These are phyloP conservation scores for Didymella sp. DNA, from an alignment of 2,329 filamentous ascomycete genomes.

Conservation along the genomic window DNA sequence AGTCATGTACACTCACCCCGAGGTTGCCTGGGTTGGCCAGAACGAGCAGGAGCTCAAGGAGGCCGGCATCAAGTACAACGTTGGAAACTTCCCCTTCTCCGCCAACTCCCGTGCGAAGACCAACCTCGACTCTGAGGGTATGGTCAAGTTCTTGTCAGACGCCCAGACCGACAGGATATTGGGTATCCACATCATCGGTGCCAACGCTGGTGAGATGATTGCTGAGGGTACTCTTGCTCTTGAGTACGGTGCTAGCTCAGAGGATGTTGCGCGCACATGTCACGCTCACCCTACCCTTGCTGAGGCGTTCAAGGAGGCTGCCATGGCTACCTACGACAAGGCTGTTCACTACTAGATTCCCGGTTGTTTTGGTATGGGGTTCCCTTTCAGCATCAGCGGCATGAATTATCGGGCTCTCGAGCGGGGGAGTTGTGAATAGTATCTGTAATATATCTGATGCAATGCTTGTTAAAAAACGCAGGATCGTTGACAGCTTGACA, in stretches of 20 bases:
- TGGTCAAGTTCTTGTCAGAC: constrained; percentile 97
- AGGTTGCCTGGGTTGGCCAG: constrained; percentile 98
- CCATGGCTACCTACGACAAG: constrained; percentile 95
- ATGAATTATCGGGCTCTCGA: constrained; percentile 44
- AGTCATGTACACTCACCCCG: constrained; percentile 99
- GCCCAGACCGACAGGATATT: constrained; percentile 95
- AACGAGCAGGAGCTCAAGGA: constrained; percentile 96
- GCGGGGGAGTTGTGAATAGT: constrained; percentile 51
- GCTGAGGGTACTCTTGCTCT: constrained; percentile 93
- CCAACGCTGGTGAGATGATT: constrained; percentile 99
- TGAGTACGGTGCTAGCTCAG: constrained; percentile 93
- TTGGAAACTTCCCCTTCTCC: constrained; percentile 94
- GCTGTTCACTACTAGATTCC: constrained; percentile 83
- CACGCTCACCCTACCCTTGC: constrained; percentile 96
- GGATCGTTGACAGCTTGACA: constrained; percentile 1
- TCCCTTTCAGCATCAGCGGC: constrained; percentile 46
- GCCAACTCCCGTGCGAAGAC: constrained; percentile 99
- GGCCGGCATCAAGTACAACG: constrained; percentile 86
- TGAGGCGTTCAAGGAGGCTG: constrained; percentile 99
- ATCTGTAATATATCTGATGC: constrained; percentile 50
- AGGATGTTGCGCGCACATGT: constrained; percentile 75
- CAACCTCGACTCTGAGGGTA: constrained; percentile 92
- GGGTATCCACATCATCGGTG: constrained; percentile 94
- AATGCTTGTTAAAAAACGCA: constrained; percentile 37
- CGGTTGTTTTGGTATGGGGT: constrained; percentile 33